phyloP scores from a whole-genome alignment of 2,329 filamentous ascomycete species.

The Ceratocystis ficicola region DNA sequence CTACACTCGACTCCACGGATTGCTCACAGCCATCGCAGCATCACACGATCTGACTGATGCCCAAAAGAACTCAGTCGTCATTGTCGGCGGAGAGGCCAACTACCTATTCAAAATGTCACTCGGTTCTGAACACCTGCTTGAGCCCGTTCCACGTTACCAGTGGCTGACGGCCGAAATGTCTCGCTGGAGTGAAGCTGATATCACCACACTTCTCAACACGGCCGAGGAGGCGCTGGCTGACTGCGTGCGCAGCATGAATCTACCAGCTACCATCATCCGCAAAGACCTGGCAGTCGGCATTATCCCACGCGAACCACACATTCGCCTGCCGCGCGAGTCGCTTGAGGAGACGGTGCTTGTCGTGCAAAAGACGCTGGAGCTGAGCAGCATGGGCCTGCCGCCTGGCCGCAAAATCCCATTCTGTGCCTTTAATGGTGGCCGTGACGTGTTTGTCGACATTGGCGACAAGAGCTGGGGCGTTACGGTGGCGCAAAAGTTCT shows the following conservation, averaged over 20 bases:
- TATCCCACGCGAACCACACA: slow-evolving; percentile 49
- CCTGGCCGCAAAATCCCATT: slow-evolving; percentile 53
- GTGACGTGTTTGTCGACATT: slow-evolving; percentile 97
- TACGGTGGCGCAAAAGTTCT: slow-evolving; percentile 80
- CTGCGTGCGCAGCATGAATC: slow-evolving; percentile 64
- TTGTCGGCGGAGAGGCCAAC: slow-evolving; percentile 93
- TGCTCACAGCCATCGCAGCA: slow-evolving; percentile 63
- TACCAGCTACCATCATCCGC: slow-evolving; percentile 68
- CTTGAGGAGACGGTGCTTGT: slow-evolving; percentile 93
- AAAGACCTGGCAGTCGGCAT: slow-evolving; percentile 83
- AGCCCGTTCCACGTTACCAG: slow-evolving; percentile 49
- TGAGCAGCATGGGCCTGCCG: slow-evolving; percentile 46
- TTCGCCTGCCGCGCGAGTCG: slow-evolving; percentile 70
- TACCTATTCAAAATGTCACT: slow-evolving; percentile 76
- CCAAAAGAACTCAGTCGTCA: slow-evolving; percentile 67
- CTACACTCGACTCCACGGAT: slow-evolving; percentile 72
- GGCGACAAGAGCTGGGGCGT: slow-evolving; percentile 97
- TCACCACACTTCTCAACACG: slow-evolving; percentile 70
- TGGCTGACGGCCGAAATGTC: slow-evolving; percentile 74
- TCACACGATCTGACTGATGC: slow-evolving; percentile 47
- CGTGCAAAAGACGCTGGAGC: slow-evolving; percentile 82
- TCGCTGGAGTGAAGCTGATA: slow-evolving; percentile 63
- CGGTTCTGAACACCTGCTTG: slow-evolving; percentile 52
- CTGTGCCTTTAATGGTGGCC: slow-evolving; percentile 95
- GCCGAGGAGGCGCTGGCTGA: slow-evolving; percentile 75